Percentiles rank a stretch among this genome's conserved stretches.
Conservation (phyloP, 306 rosid species). For the Vigna reflexopilosa region DNA sequence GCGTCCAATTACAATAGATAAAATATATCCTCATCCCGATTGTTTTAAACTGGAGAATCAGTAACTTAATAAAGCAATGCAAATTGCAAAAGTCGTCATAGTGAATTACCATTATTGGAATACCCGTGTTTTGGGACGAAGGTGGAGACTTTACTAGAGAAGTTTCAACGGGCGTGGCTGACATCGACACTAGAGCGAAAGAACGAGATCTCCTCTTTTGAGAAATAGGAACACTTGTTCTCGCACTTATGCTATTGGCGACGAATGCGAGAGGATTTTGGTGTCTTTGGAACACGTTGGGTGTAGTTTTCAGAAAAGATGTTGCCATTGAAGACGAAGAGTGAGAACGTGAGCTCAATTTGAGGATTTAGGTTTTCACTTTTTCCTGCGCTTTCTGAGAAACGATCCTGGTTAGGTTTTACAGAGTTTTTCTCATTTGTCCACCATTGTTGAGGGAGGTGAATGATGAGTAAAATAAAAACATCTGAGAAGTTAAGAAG, state of each 20-base stretch:
- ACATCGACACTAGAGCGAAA: slow-evolving; percentile 41
- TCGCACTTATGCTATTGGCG: slow-evolving; percentile 12
- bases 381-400: neutral
- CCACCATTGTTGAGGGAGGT: slow-evolving; percentile 8
- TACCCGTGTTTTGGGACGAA: too few relatives aligned
- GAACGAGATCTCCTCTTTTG: slow-evolving; percentile 39
- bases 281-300: slow-evolving; percentile 27
- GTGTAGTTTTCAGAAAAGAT: slow-evolving; percentile 38
- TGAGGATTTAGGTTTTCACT: slow-evolving; percentile 28
- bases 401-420: slow-evolving; percentile 19
- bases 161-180: neutral
- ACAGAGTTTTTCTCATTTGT: neutral
- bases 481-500: too few relatives aligned
- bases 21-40: too few relatives aligned
- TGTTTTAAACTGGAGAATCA: too few relatives aligned
- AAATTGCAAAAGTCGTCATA: too few relatives aligned
- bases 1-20: too few relatives aligned
- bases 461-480: neutral
- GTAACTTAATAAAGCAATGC: too few relatives aligned
- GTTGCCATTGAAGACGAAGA: slow-evolving; percentile 42
- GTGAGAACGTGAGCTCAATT: neutral
- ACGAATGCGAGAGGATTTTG: slow-evolving; percentile 39
- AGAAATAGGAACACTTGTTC: slow-evolving; percentile 23
- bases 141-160: too few relatives aligned
- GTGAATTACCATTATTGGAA: too few relatives aligned